These are phyloP conservation scores for Dillenia turbinata DNA, from an alignment of 164 flowering plant species.

Conservation along the genomic window DNA sequence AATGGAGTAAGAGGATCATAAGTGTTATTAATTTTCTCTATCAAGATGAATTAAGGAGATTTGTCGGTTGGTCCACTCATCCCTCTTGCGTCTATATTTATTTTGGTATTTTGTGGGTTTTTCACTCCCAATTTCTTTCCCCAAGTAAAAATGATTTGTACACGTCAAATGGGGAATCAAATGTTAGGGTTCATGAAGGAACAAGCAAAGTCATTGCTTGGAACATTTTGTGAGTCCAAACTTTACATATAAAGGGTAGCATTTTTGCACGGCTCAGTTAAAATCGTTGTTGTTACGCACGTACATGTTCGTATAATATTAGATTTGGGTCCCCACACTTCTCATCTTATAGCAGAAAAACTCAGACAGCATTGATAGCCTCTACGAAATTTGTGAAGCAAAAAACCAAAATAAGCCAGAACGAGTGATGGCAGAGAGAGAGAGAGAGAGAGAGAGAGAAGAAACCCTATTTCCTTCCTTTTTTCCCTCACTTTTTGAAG, in stretches of 20 bases:
- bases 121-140: too few species aligned
- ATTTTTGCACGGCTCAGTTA: slow-evolving; percentile 35
- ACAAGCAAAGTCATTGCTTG: too few species aligned
- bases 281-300: slow-evolving; percentile 43
- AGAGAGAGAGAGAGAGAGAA: slow-evolving; percentile 4
- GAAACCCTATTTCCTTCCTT: slow-evolving; percentile 3
- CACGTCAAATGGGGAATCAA: too few species aligned
- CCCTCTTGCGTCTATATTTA: too few species aligned
- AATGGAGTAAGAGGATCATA: too few species aligned
- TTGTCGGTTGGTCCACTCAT: too few species aligned
- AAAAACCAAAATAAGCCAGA: slow-evolving; percentile 5
- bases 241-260: slow-evolving; percentile 24
- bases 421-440: neutral
- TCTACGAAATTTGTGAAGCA: slow-evolving; percentile 23
- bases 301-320: slow-evolving; percentile 20
- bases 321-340: slow-evolving; percentile 51
- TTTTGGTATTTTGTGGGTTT: too few species aligned
- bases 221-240: neutral
- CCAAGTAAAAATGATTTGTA: too few species aligned
- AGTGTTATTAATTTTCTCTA: too few species aligned
- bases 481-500: slow-evolving; percentile 19
- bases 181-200: too few species aligned
- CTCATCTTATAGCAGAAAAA: slow-evolving; percentile 8
- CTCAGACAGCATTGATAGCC: slow-evolving; percentile 27
- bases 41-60: too few species aligned